Evolutionary conservation across 2,329 filamentous ascomycete genomes (phyloP), one percentile per base, ranked within the genome.

Genomic region (Colletotrichum sp.): DNA sequence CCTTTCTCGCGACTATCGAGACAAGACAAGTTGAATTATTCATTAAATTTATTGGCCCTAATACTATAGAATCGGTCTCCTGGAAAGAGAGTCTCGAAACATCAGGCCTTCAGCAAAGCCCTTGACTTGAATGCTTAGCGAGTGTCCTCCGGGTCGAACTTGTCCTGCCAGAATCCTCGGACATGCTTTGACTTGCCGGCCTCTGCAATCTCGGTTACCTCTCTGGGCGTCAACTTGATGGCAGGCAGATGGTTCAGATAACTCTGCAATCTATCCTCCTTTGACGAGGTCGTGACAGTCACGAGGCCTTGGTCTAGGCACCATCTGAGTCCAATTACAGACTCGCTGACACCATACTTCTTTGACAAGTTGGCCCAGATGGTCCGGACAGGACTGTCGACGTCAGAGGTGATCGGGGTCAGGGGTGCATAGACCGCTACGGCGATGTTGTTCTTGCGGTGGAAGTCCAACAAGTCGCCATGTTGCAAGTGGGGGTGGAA

Each of bases 401-500:
- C 81, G 15, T 88, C 90, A 78, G 86, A 86, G 2, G 86, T 86
- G 4, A 89, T 79, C 4, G 90, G 87, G 1, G 88, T 87, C 71
- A 94, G 86, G 2, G 92, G 90, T 0, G 81, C 87, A 82, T 92
- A 93, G 11, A 89, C 89, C 8, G 88, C 84, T 4, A 90, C 82
- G 6, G 90, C 88, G 77, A 94, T 94, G 71, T 86, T 83, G 80
- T 93, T 85, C 80, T 89, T 83, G 79, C 87, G 87, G 82, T 89
- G 90, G 84, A 90, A 94, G 19, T 86, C 83, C 36, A 94, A 71
- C 15, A 94, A 86, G 74, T 88, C 86, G 8, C 87, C 87, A 82
- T 94, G 93, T 84, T 94, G 93, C 68, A 94, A 87, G 82, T 95
- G 95, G 0, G 94, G 94, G 84, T 97, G 94, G 81, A 91, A 93